These are phyloP conservation scores for Fusarium sp. DNA, from an alignment of 2,329 filamentous ascomycete genomes.

Conservation along the genomic window DNA sequence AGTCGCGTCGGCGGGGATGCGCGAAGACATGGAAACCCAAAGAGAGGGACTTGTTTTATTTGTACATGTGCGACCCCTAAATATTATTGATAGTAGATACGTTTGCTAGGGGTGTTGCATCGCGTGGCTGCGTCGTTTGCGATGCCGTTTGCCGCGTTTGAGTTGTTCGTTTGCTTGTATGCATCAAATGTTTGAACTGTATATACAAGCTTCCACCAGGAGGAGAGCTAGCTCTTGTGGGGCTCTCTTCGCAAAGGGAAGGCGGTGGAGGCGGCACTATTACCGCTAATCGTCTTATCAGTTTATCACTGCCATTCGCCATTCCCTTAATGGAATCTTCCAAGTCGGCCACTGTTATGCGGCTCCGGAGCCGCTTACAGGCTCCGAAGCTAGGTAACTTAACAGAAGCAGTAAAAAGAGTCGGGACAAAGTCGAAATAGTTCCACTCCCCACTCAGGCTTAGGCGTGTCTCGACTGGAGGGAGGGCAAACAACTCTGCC, in stretches of 20 bases:
- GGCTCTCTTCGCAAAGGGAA: constrained; percentile 34
- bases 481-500: constrained; percentile 27
- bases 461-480: constrained; percentile 25
- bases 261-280: constrained; percentile 35
- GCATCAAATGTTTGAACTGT: constrained; percentile 25
- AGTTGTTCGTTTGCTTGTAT: constrained; percentile 17
- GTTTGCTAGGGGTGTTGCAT: constrained; percentile 14
- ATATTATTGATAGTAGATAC: neutral
- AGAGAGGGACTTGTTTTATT: constrained; percentile 14
- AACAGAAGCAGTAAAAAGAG: constrained; percentile 32
- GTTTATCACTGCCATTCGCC: constrained; percentile 19
- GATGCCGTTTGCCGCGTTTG: constrained; percentile 18
- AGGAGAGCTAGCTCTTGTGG: constrained; percentile 41
- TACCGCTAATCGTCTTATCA: constrained; percentile 1
- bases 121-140: constrained; percentile 5
- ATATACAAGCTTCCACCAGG: constrained; percentile 34
- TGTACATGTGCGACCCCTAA: constrained; percentile 19
- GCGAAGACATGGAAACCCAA: constrained; percentile 27
- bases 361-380: constrained; percentile 22
- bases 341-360: constrained; percentile 13
- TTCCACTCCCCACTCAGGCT: constrained; percentile 44
- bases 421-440: constrained; percentile 40
- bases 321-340: constrained; percentile 1
- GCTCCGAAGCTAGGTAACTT: constrained; percentile 17
- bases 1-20: constrained; percentile 36